These are phyloP conservation scores for Ustilago lituana DNA, from an alignment of 1,284 basidiomycete genomes.

Conservation along the genomic window DNA sequence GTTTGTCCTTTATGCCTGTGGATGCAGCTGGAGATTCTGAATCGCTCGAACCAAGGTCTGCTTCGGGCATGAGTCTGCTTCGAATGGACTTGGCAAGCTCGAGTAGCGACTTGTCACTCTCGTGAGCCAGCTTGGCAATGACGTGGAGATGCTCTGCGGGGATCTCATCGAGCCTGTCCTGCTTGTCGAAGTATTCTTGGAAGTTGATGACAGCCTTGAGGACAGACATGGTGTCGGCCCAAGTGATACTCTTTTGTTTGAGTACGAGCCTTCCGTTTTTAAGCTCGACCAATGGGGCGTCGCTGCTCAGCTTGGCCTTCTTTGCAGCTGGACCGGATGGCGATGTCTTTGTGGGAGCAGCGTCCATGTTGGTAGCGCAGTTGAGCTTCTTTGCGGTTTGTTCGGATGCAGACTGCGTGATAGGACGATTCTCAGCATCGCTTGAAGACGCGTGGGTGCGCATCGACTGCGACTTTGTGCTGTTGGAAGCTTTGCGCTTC, in stretches of 20 bases:
- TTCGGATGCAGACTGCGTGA: background rate
- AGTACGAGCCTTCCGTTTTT: slow-evolving; percentile 77
- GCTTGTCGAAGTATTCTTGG: slow-evolving; percentile 46
- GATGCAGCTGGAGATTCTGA: slow-evolving; percentile 23
- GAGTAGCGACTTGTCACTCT: slow-evolving; percentile 56
- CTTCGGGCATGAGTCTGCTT: slow-evolving; percentile 49
- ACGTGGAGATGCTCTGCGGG: slow-evolving; percentile 77
- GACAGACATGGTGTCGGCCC: slow-evolving; percentile 81
- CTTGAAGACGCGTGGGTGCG: slow-evolving; percentile 19
- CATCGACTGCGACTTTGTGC: slow-evolving; percentile 12
- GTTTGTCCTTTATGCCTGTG: slow-evolving; percentile 18
- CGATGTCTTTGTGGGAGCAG: slow-evolving; percentile 4
- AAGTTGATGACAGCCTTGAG: slow-evolving; percentile 68
- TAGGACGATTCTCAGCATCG: slow-evolving; percentile 40
- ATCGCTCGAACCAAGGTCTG: slow-evolving; percentile 42
- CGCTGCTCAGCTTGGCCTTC: slow-evolving; percentile 28
- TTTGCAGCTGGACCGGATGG: slow-evolving; percentile 30
- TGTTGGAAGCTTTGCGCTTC: slow-evolving; percentile 43
- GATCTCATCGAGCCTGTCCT: slow-evolving; percentile 70
- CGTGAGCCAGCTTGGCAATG: slow-evolving; percentile 79
- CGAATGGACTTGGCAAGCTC: slow-evolving; percentile 55
- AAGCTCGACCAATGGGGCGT: slow-evolving; percentile 61
- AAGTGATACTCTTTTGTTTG: slow-evolving; percentile 79
- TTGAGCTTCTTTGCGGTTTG: slow-evolving; percentile 1
- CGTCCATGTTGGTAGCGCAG: background rate